Conservation (phyloP, 768 basidiomycete genomes). For the Leccinum arenicola region DNA sequence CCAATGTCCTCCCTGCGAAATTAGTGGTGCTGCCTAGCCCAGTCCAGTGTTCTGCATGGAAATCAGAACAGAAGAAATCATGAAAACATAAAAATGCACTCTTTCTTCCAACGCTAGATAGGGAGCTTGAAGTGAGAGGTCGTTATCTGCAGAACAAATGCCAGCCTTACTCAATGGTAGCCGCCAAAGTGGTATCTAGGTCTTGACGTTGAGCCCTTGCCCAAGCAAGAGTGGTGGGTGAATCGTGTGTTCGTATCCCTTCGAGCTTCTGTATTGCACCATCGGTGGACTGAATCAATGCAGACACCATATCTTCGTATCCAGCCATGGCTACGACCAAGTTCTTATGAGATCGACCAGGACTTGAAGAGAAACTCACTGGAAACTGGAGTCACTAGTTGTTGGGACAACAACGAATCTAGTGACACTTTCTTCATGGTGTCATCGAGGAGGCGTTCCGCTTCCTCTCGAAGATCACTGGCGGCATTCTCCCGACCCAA, state of each 20-base stretch:
- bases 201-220: slow-evolving; percentile 7
- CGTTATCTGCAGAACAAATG: not conserved
- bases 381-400: slow-evolving; percentile 1
- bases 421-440: slow-evolving; percentile 1
- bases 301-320: slow-evolving; percentile 3
- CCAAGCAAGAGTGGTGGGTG: slow-evolving; percentile 5
- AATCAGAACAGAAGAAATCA: not conserved
- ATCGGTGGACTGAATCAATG: slow-evolving; percentile 6
- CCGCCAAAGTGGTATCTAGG: not conserved
- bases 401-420: slow-evolving; percentile 5
- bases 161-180: slow-evolving; percentile 1
- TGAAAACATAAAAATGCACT: not conserved
- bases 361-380: not conserved
- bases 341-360: not conserved
- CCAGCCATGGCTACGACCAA: not conserved
- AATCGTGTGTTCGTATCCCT: not conserved
- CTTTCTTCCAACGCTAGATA: slow-evolving; percentile 1
- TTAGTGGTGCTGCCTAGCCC: not conserved
- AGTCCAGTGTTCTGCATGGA: slow-evolving; percentile 2
- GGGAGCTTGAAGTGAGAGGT: not conserved
- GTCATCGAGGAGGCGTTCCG: not conserved
- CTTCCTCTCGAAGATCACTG: not conserved
- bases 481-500: not conserved
- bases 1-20: not conserved
- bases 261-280: slow-evolving; percentile 1